phyloP scores from a whole-genome alignment of 768 basidiomycete species.

The Amanita pseudoporphyria region DNA sequence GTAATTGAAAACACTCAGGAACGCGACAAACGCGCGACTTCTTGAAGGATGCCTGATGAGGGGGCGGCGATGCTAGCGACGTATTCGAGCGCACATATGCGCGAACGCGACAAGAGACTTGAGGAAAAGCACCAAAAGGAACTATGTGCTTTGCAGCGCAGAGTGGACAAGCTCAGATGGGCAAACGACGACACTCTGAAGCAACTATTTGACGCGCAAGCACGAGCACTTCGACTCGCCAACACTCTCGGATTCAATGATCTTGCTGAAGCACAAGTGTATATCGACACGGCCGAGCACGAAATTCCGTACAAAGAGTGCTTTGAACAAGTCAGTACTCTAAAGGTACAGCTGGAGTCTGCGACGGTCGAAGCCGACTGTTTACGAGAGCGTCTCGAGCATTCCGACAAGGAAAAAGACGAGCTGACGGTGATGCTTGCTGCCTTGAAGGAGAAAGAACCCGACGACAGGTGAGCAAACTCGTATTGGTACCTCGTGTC shows the following conservation, averaged over 20 bases:
- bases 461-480: conserved; percentile 5
- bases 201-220: conserved; percentile 27
- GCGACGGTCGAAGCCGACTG: conserved; percentile 17
- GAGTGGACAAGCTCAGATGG: conserved; percentile 21
- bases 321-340: conserved; percentile 22
- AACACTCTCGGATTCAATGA: conserved; percentile 33
- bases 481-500: neutral
- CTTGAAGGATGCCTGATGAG: neutral
- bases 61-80: conserved; percentile 10
- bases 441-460: neutral
- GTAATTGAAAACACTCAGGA: neutral
- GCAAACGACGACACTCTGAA: conserved; percentile 26
- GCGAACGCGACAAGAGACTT: conserved; percentile 27
- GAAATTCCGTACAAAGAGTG: conserved; percentile 26
- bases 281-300: conserved; percentile 26
- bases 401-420: conserved; percentile 18
- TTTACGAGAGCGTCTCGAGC: conserved; percentile 14
- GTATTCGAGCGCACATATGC: conserved; percentile 24
- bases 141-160: conserved; percentile 19
- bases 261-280: conserved; percentile 31
- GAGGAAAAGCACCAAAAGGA: conserved; percentile 25
- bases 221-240: conserved; percentile 29
- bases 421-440: conserved; percentile 12
- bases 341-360: conserved; percentile 20
- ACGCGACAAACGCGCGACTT: neutral